A percentile compares a stretch with the other conserved stretches of the same genome.
Evolutionary conservation across 1,139 yeast genomes (phyloP).

Genomic region (Petasospora rhodanensis): DNA sequence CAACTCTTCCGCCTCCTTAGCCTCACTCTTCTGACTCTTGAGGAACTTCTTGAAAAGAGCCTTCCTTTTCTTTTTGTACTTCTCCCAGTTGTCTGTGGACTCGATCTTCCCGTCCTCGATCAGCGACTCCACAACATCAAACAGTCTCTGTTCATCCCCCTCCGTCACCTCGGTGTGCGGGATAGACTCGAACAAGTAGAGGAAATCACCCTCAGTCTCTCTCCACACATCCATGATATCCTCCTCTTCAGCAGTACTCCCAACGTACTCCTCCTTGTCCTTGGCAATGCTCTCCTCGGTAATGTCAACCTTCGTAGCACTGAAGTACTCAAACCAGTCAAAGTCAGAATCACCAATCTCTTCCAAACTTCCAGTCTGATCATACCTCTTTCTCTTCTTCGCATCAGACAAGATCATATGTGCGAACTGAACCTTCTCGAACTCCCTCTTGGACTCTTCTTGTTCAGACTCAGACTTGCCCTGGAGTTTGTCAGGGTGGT

Average conservation of each 20-base stretch:
- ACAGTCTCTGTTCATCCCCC: conserved; percentile 57
- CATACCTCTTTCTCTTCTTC: conserved; percentile 52
- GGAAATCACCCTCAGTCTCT: conserved; percentile 64
- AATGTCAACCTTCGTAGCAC: conserved; percentile 50
- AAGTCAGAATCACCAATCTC: conserved; percentile 40
- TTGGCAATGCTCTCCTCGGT: conserved; percentile 71
- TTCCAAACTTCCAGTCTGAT: conserved; percentile 60
- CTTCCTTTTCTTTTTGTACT: conserved; percentile 45
- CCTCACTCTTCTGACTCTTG: conserved; percentile 43
- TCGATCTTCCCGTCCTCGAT: conserved; percentile 35
- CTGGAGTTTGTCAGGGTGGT: conserved; percentile 75
- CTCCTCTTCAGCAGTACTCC: conserved; percentile 58
- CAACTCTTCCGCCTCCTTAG: conserved; percentile 63
- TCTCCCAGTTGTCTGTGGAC: conserved; percentile 44
- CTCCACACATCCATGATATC: conserved; percentile 61
- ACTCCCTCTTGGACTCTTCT: conserved; percentile 39
- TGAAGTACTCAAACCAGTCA: conserved; percentile 65
- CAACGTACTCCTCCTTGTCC: conserved; percentile 61
- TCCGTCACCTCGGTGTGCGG: conserved; percentile 71
- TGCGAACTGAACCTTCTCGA: conserved; percentile 73
- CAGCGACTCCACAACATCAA: conserved; percentile 43
- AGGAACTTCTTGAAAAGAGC: conserved; percentile 41
- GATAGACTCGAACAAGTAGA: conserved; percentile 64
- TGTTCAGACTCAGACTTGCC: conserved; percentile 35
- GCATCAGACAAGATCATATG: conserved; percentile 65